Conservation (phyloP, 164 flowering plant species). For the Echeveria elegans region DNA sequence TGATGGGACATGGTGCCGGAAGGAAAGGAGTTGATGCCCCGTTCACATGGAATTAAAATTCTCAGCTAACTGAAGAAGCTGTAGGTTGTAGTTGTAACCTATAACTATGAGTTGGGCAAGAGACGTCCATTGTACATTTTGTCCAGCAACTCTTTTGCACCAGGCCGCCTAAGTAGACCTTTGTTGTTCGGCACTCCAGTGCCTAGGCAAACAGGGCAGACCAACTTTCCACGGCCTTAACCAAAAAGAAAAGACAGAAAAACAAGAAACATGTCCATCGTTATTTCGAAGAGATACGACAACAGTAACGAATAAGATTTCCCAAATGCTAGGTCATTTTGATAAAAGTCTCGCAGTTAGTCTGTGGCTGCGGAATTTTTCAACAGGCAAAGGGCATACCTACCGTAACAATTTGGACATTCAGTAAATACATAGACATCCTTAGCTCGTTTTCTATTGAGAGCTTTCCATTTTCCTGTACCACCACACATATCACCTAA, state of each 20-base stretch:
- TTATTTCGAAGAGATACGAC: too few relatives aligned
- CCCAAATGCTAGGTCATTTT: too few relatives aligned
- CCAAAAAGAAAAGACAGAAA: too few relatives aligned
- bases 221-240: conserved; percentile 89
- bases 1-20: too few relatives aligned
- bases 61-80: too few relatives aligned
- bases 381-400: too few relatives aligned
- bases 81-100: too few relatives aligned
- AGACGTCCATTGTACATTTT: conserved; percentile 93
- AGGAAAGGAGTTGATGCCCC: too few relatives aligned
- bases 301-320: too few relatives aligned
- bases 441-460: conserved; percentile 86
- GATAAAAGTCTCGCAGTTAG: neutral
- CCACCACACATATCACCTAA: conserved; percentile 99
- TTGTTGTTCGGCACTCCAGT: conserved; percentile 89
- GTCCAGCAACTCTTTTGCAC: conserved; percentile 64
- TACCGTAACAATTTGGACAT: conserved; percentile 97
- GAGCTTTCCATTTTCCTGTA: conserved; percentile 99
- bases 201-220: conserved; percentile 91
- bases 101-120: conserved; percentile 50
- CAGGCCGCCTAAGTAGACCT: conserved; percentile 91
- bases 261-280: too few relatives aligned
- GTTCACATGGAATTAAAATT: too few relatives aligned
- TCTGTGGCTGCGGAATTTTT: too few relatives aligned
- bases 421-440: conserved; percentile 91